phyloP scores from a whole-genome alignment of 2,329 filamentous ascomycete genomes.

The Xylaria sp. region DNA sequence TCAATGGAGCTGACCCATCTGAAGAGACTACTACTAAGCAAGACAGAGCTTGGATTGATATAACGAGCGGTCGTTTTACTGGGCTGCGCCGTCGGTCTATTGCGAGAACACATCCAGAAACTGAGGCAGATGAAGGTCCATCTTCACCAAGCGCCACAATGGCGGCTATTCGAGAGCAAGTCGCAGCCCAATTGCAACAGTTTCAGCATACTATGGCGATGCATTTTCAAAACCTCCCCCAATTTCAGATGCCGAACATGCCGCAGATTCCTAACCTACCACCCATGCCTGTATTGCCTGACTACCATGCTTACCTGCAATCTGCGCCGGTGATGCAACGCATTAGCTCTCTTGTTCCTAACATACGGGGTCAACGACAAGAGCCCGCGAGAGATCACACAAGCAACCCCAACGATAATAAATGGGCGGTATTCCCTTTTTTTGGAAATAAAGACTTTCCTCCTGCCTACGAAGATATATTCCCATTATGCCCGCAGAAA shows the following conservation, averaged over 20 bases:
- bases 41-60: slow-evolving; percentile 54
- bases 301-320: slow-evolving; percentile 76
- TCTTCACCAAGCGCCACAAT: slow-evolving; percentile 72
- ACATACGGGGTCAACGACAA: slow-evolving; percentile 64
- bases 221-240: slow-evolving; percentile 72
- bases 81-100: slow-evolving; percentile 40
- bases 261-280: slow-evolving; percentile 66
- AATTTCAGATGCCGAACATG: slow-evolving; percentile 72
- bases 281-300: slow-evolving; percentile 72
- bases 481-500: slow-evolving; percentile 75
- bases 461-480: slow-evolving; percentile 84
- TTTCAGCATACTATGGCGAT: slow-evolving; percentile 77
- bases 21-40: slow-evolving; percentile 56
- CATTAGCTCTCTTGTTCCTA: slow-evolving; percentile 78
- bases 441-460: slow-evolving; percentile 64
- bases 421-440: slow-evolving; percentile 75
- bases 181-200: slow-evolving; percentile 79
- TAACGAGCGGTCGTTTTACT: slow-evolving; percentile 50
- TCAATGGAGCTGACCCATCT: slow-evolving; percentile 50
- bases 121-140: slow-evolving; percentile 52
- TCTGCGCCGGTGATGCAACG: slow-evolving; percentile 73
- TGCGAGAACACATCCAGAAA: slow-evolving; percentile 40
- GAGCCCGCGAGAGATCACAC: slow-evolving; percentile 57
- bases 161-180: slow-evolving; percentile 77
- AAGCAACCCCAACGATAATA: slow-evolving; percentile 61